These are phyloP conservation scores for Pyrenula aspistea DNA, from an alignment of 495 filamentous ascomycete genomes.

Conservation along the genomic window DNA sequence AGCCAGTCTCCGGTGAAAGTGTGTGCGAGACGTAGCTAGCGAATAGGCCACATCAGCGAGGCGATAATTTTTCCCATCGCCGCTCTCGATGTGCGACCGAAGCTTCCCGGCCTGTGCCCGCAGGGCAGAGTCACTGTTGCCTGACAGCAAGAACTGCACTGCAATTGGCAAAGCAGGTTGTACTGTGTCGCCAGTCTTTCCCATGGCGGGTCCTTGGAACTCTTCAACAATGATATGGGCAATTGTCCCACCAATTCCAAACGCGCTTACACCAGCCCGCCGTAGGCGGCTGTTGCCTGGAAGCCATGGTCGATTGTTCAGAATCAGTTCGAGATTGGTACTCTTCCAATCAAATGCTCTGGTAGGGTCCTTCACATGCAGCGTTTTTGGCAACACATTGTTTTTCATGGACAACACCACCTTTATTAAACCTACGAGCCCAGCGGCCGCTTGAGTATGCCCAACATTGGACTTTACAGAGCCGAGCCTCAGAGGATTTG, in stretches of 20 bases:
- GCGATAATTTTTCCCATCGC: too few species aligned
- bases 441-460: slow-evolving; percentile 22
- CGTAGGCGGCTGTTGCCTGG: slow-evolving; percentile 1
- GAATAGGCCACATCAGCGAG: slow-evolving; percentile 14
- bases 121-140: slow-evolving; percentile 7
- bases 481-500: slow-evolving; percentile 7
- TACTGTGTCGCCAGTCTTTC: neutral
- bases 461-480: neutral
- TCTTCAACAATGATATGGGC: slow-evolving; percentile 17
- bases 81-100: slow-evolving; percentile 4
- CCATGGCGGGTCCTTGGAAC: neutral
- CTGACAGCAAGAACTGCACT: slow-evolving; percentile 12
- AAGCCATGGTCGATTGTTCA: slow-evolving; percentile 8
- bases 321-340: slow-evolving; percentile 11
- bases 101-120: slow-evolving; percentile 7
- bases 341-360: slow-evolving; percentile 8
- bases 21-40: slow-evolving; percentile 14
- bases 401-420: slow-evolving; percentile 19
- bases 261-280: slow-evolving; percentile 16
- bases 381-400: slow-evolving; percentile 14
- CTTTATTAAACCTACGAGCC: slow-evolving; percentile 27
- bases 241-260: slow-evolving; percentile 20
- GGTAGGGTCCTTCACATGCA: slow-evolving; percentile 6
- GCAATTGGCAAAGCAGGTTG: neutral
- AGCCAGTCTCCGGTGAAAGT: slow-evolving; percentile 8